Evolutionary conservation across 2,329 filamentous ascomycete species (phyloP).

Genomic region (Pezicula carpinea): DNA sequence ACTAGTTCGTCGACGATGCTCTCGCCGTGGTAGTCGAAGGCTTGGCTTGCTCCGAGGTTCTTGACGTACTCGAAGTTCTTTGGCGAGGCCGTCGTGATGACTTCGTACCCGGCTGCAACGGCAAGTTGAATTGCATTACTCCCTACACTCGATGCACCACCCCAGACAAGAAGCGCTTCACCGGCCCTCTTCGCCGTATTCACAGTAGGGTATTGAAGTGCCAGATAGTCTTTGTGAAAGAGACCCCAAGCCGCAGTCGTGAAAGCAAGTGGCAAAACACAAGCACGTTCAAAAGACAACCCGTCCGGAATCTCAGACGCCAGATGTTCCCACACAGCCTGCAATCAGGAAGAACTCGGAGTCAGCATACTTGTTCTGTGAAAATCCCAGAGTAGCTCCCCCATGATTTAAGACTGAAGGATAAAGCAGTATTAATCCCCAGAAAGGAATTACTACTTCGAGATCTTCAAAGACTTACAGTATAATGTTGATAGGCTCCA

Average conservation of each 20-base stretch:
- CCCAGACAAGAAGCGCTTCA: conserved; percentile 32
- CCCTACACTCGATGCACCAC: conserved; percentile 17
- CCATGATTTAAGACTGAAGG: too few relatives aligned
- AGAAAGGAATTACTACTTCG: too few relatives aligned
- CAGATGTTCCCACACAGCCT: too few relatives aligned
- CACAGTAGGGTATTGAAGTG: conserved; percentile 21
- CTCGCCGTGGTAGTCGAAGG: conserved; percentile 34
- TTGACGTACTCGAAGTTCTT: conserved; percentile 33
- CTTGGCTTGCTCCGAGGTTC: conserved; percentile 33
- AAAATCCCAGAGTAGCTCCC: too few relatives aligned
- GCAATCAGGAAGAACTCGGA: too few relatives aligned
- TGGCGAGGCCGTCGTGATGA: conserved; percentile 33
- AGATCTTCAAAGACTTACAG: conserved; percentile 16
- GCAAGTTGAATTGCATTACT: conserved; percentile 38
- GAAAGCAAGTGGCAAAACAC: conserved; percentile 27
- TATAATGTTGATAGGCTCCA: conserved; percentile 28
- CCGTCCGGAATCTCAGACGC: conserved; percentile 22
- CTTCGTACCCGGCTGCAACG: conserved; percentile 34
- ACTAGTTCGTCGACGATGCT: conserved; percentile 26
- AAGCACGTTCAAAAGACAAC: conserved; percentile 26
- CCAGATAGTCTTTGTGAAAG: conserved; percentile 21
- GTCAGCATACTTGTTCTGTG: too few relatives aligned
- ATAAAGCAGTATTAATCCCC: too few relatives aligned
- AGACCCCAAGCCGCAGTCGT: conserved; percentile 27
- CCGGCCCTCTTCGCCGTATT: conserved; percentile 20